Evolutionary conservation across 257 asterid species (phyloP).

Genomic region (Solanum piurae): DNA sequence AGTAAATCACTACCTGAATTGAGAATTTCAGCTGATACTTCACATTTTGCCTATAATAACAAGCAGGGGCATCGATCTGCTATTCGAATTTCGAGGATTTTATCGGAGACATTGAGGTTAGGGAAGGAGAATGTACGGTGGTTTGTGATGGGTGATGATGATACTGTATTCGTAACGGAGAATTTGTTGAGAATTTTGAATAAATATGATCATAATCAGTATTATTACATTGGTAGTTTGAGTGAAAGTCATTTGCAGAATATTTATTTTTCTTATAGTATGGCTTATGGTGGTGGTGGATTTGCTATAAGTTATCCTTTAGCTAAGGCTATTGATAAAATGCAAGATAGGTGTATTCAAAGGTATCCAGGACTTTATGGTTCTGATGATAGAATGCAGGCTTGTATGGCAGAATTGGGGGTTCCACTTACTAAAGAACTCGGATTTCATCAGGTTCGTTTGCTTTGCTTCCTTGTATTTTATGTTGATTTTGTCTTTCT

Average conservation of each 20-base stretch:
- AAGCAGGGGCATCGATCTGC: constrained; percentile 71
- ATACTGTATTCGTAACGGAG: constrained; percentile 68
- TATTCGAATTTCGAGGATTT: constrained; percentile 63
- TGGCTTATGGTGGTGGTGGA: constrained; percentile 17
- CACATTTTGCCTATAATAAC: constrained; percentile 44
- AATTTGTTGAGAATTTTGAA: constrained; percentile 27
- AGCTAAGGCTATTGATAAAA: constrained; percentile 2
- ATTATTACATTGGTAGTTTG: constrained; percentile 10
- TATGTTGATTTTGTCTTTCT: background rate
- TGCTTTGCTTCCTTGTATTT: background rate
- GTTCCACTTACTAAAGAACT: constrained; percentile 7
- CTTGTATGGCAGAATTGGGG: constrained; percentile 17
- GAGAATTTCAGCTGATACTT: constrained; percentile 51
- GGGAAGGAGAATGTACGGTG: constrained; percentile 52
- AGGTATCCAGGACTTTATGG: constrained; percentile 15
- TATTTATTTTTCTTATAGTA: constrained; percentile 51
- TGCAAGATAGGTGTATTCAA: constrained; percentile 11
- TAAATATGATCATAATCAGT: constrained; percentile 12
- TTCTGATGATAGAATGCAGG: constrained; percentile 21
- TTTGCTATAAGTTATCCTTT: constrained; percentile 12
- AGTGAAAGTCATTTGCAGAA: constrained; percentile 12
- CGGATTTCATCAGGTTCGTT: constrained; percentile 14
- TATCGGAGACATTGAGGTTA: constrained; percentile 58
- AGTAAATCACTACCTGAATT: constrained; percentile 31
- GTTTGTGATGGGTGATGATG: constrained; percentile 94